phyloP scores from a whole-genome alignment of 2,329 filamentous ascomycete genomes.

The Aspergillus floridensis region DNA sequence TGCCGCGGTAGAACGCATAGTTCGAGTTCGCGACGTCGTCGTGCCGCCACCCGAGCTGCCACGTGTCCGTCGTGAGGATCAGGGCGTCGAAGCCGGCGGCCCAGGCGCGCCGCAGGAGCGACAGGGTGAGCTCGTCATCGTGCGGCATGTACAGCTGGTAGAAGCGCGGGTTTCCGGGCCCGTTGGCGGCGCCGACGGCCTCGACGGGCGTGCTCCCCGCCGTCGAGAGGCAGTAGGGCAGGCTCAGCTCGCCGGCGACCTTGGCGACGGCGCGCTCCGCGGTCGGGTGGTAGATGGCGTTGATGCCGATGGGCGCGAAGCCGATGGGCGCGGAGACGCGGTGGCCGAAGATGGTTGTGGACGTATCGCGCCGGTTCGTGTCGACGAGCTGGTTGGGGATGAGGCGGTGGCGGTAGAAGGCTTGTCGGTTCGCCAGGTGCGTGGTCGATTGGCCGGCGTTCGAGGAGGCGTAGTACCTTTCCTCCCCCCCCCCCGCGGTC shows the following conservation, averaged over 20 bases:
- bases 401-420: slow-evolving; percentile 64
- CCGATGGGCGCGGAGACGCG: slow-evolving; percentile 59
- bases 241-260: slow-evolving; percentile 57
- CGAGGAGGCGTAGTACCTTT: slow-evolving; percentile 36
- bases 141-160: slow-evolving; percentile 66
- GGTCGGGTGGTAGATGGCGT: slow-evolving; percentile 61
- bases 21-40: slow-evolving; percentile 57
- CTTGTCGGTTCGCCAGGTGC: slow-evolving; percentile 58
- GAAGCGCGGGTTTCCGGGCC: slow-evolving; percentile 50
- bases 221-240: slow-evolving; percentile 60
- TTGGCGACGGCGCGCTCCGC: slow-evolving; percentile 61
- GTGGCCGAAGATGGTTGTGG: slow-evolving; percentile 60
- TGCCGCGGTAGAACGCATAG: slow-evolving; percentile 62
- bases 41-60: slow-evolving; percentile 62
- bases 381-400: slow-evolving; percentile 62
- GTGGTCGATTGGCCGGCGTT: slow-evolving; percentile 42
- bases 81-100: slow-evolving; percentile 56
- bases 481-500: not conserved
- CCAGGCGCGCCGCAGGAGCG: slow-evolving; percentile 55
- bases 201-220: slow-evolving; percentile 59
- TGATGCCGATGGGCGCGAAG: slow-evolving; percentile 65
- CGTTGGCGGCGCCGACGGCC: slow-evolving; percentile 57
- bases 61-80: slow-evolving; percentile 63
- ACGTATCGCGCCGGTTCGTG: slow-evolving; percentile 58
- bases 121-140: slow-evolving; percentile 59